Base-by-base conservation (phyloP, 2,329 filamentous ascomycete genomes). In the Clarireedia hainanense region DNA sequence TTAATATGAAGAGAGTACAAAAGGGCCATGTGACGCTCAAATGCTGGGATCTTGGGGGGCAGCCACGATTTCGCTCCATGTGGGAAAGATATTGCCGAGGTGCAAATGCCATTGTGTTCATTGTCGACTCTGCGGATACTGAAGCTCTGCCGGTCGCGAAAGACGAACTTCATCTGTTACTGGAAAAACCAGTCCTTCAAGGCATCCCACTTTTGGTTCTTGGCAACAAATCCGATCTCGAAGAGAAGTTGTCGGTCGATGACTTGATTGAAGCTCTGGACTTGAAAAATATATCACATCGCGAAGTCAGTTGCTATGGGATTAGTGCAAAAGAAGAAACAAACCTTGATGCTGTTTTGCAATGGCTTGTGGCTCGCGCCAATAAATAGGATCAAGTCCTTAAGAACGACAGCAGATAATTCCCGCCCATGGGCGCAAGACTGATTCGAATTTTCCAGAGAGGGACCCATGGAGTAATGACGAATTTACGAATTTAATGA, bases 281-380 rank as follows among this genome's bases (percentile, higher is more conserved):
- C 66, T 80, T 99, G 57, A 95, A 94, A 71, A 84, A 83, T 64
- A 91, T 99, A 70, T 88, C 85, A 58, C 86, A 90, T 67, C 89
- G 94, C 55, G 94, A 99, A 73, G 92, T 99, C 65, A 96, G 90
- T 75, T 97, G 94, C 75, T 99, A 99, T 73, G 92, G 92, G 60
- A 96, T 99, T 75, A 96, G 91, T 71, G 94, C 92, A 59, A 97
- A 97, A 73, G 92, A 97, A 71, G 94, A 99, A 75, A 99, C 92
- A 57, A 99, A 99, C 74, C 83, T 99, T 62, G 92, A 99, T 69
- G 94, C 92, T 6, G 94, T 99, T 52, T 78, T 99, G 66, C 89
- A 96, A 71, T 99, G 94, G 89, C 78, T 99, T 70, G 92, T 99
- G 72, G 92, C 91, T 64, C 88, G 89, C 71, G 86, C 91, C 61